Evolutionary conservation across 768 basidiomycete species (phyloP).

Genomic region (Pleurotus eryngii): DNA sequence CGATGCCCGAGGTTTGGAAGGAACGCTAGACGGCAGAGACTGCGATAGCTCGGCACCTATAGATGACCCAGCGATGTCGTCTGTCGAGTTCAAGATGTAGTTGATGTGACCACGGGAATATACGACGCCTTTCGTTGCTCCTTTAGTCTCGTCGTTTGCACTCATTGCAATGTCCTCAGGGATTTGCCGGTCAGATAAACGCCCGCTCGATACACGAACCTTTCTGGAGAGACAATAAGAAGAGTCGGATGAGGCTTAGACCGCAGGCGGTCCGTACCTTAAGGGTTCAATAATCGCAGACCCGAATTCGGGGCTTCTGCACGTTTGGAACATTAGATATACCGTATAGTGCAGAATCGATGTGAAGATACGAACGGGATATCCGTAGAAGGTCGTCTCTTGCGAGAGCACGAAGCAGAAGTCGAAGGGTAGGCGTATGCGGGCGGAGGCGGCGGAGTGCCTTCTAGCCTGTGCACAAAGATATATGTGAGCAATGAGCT

Average conservation of each 20-base stretch:
- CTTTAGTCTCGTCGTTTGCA: background rate
- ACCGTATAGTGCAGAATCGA: background rate
- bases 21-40: background rate
- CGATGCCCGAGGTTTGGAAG: background rate
- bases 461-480: background rate
- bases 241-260: slow-evolving; percentile 4
- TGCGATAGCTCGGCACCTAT: background rate
- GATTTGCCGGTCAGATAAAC: slow-evolving; percentile 9
- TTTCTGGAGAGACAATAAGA: slow-evolving; percentile 9
- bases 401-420: slow-evolving; percentile 2
- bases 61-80: background rate
- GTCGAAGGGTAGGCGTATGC: background rate
- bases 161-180: background rate
- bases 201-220: slow-evolving; percentile 7
- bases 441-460: slow-evolving; percentile 2
- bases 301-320: slow-evolving; percentile 5
- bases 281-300: slow-evolving; percentile 8
- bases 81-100: slow-evolving; percentile 5
- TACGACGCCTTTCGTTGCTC: slow-evolving; percentile 5
- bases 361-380: background rate
- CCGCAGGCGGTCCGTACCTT: slow-evolving; percentile 4
- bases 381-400: slow-evolving; percentile 4
- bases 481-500: too few relatives aligned
- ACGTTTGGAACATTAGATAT: background rate
- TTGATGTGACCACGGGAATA: slow-evolving; percentile 8